Evolutionary conservation across 2,329 filamentous ascomycete species (phyloP), one percentile per base, ranked within the genome.

Genomic region (Ophiostoma ulmi): DNA sequence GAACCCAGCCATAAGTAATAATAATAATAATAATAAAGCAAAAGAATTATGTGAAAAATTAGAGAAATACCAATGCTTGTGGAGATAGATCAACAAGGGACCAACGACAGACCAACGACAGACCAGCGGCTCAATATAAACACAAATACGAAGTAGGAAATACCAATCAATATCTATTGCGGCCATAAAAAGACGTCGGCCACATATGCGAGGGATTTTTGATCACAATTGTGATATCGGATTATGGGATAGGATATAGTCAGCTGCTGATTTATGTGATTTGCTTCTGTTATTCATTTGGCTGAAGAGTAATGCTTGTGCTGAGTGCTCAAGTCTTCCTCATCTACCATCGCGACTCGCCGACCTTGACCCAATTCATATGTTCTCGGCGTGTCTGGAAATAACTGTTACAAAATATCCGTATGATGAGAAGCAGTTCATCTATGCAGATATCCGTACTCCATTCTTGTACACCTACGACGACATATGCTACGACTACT

Each of bases 181-280:
- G 52, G 6, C 5, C n/a, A 26, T 58, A 58, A 58, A 58, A 58
- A 58, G 52, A 58, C 38, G 5, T 11, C 44, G 17, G 44, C 52
- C 26, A 58, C 52, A 58, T 58, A 58, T 58, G 52, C 52, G 22
- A 26, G 52, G 52, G 52, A 31, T 58, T 58, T 44, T 58, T 26
- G 22, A 31, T 26, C 52, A 58, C 52, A 26, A n/a, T 58, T 26
- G 52, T 13, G 22, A 48, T 58, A 58, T 58, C n/a, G 22, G 11
- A 26, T 26, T 48, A 48, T 20, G 44, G 20, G 44, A 48, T 44
- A 11, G 14, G 44, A 48, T 48, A 20, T 17, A 39, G 31, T 31
- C 31, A 31, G 31, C 38, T 39, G 38, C 38, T 48, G 14, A 20
- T 5, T 20, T 31, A 31, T 48, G 44, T n/a, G n/a, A 48, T 48